A percentile compares a stretch with the other conserved stretches of the same genome.
Conservation (phyloP, 371 early-diverging fungal genomes). For the Agmasoma carcini region DNA sequence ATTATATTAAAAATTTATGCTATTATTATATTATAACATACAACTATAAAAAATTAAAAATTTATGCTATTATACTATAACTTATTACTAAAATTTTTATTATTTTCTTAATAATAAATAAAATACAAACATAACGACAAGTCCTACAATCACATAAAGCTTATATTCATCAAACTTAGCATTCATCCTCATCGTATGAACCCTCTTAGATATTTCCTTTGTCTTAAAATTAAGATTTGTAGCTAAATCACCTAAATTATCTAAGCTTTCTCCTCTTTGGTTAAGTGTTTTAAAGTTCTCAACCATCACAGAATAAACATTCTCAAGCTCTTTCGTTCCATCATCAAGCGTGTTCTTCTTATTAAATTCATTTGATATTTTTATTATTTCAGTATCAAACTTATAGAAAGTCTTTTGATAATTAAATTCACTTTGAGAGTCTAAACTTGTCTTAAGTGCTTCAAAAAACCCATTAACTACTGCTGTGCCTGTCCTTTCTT, state of each 20-base stretch:
- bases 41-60: too few relatives aligned
- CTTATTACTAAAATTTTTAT: neutral
- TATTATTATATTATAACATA: too few relatives aligned
- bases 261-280: conserved; percentile 36
- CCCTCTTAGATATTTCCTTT: conserved; percentile 24
- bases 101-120: conserved; percentile 11
- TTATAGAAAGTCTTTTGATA: conserved; percentile 17
- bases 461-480: too few relatives aligned
- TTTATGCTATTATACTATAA: too few relatives aligned
- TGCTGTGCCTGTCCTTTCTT: conserved; percentile 10
- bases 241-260: conserved; percentile 31
- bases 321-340: conserved; percentile 20
- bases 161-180: conserved; percentile 25
- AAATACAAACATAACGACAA: conserved; percentile 27
- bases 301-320: conserved; percentile 27
- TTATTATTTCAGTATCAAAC: conserved; percentile 27
- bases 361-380: conserved; percentile 28
- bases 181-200: conserved; percentile 26
- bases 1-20: too few relatives aligned
- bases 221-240: conserved; percentile 26
- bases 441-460: too few relatives aligned
- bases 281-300: conserved; percentile 40
- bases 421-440: too few relatives aligned
- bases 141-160: conserved; percentile 20
- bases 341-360: conserved; percentile 14